A percentile compares a stretch with the other conserved stretches of the same genome.
Evolutionary conservation across 2,329 filamentous ascomycete genomes (phyloP).

Genomic region (Domatiomyces catenatus): DNA sequence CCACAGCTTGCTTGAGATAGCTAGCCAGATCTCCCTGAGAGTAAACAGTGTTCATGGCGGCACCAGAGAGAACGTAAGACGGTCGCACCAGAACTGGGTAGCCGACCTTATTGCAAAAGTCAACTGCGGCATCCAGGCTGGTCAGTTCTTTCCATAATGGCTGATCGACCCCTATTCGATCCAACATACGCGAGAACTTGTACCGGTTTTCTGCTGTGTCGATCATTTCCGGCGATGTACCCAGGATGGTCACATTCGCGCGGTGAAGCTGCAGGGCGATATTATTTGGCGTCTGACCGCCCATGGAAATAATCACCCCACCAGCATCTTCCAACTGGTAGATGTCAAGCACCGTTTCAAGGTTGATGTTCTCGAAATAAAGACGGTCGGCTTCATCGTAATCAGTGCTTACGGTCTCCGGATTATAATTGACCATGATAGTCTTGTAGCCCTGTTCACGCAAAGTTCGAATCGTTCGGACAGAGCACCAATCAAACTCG

Average conservation of each 20-base stretch:
- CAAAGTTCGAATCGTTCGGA: slow-evolving; percentile 80
- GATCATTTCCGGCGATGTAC: slow-evolving; percentile 97
- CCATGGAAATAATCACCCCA: slow-evolving; percentile 88
- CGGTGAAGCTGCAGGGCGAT: slow-evolving; percentile 82
- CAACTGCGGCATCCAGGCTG: slow-evolving; percentile 75
- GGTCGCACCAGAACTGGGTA: slow-evolving; percentile 92
- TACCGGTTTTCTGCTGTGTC: slow-evolving; percentile 93
- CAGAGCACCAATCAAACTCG: slow-evolving; percentile 98
- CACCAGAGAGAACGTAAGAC: slow-evolving; percentile 91
- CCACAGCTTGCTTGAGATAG: slow-evolving; percentile 78
- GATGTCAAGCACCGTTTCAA: slow-evolving; percentile 84
- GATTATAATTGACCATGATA: slow-evolving; percentile 91
- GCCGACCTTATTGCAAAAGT: slow-evolving; percentile 73
- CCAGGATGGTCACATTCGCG: slow-evolving; percentile 78
- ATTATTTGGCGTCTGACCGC: slow-evolving; percentile 95
- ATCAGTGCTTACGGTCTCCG: slow-evolving; percentile 78
- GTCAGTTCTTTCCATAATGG: slow-evolving; percentile 96
- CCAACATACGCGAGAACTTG: slow-evolving; percentile 97
- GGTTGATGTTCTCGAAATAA: slow-evolving; percentile 90
- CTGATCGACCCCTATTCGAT: slow-evolving; percentile 87
- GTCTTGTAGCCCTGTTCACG: slow-evolving; percentile 77
- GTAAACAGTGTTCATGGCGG: slow-evolving; percentile 98
- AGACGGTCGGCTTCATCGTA: slow-evolving; percentile 88
- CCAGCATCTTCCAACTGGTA: slow-evolving; percentile 72
- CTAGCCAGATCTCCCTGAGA: slow-evolving; percentile 80